Conservation (phyloP, 179 eudicot species). For the Gypsophila paniculata region DNA sequence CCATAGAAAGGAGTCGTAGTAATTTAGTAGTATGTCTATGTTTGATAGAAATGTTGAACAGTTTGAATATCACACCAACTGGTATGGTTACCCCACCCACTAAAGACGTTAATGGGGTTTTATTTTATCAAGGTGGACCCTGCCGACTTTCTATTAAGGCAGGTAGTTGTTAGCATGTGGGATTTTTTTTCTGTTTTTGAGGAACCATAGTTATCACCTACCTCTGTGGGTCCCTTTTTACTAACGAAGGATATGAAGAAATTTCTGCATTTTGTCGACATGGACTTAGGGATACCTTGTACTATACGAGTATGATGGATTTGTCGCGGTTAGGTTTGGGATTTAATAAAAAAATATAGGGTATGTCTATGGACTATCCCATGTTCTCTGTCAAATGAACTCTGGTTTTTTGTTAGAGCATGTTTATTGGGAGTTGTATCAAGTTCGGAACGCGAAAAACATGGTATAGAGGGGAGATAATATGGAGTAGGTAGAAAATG, state of each 20-base stretch:
- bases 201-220: conserved; percentile 23
- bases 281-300: conserved; percentile 20
- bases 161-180: conserved; percentile 29
- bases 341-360: too few species aligned
- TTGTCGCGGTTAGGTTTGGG: conserved; percentile 11
- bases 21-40: conserved; percentile 15
- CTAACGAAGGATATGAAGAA: conserved; percentile 25
- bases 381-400: too few species aligned
- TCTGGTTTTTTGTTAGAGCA: too few species aligned
- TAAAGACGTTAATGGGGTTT: conserved; percentile 24
- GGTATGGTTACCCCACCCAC: conserved; percentile 27
- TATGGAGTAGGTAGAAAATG: too few species aligned
- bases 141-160: conserved; percentile 28
- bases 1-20: conserved; percentile 16
- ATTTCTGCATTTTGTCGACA: conserved; percentile 23
- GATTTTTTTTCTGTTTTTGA: conserved; percentile 17
- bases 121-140: conserved; percentile 29
- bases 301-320: background rate
- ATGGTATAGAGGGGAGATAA: too few species aligned
- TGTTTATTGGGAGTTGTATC: too few species aligned
- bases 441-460: too few species aligned
- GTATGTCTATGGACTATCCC: background rate
- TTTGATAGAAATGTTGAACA: conserved; percentile 13
- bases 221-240: conserved; percentile 23
- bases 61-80: conserved; percentile 28